Base-by-base conservation (phyloP, 345 rosid genomes). In the Eucalyptus polyanthemos region DNA sequence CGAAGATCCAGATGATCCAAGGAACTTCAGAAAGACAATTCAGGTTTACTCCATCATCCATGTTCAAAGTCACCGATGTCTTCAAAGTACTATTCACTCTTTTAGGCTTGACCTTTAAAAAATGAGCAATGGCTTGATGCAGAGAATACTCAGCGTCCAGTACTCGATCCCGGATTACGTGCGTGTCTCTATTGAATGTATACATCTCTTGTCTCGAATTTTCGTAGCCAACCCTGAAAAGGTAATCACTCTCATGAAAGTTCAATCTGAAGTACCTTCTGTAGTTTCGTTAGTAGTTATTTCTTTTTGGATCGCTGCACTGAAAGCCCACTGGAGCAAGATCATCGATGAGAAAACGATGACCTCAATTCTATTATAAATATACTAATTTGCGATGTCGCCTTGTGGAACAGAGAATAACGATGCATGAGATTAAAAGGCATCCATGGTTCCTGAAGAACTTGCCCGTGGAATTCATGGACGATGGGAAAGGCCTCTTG, bases 131-230 rank as follows among this genome's bases (percentile, higher is more conserved):
- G 89, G 51, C 29, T 90, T 72, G 29, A 91, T 62, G 60, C 99
- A 98, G 99, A 91, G 99, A 93, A 98, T 98, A 91, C 94, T 98
- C 80, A 95, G 95, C 80, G 97, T 96, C 88, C 96, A 95, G 83
- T 97, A 97, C 90, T 94, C 99, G 9, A 97, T 97, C 89, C 99
- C 99, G 6, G 98, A 94, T 85, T 97, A 96, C 87, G 97, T 97
- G 69, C 94, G 98, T 87, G 94, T 97, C 83, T 94, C 99, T 49
- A 80, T 91, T 53, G 99, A 95, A 25, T 97, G 99, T 88, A 93
- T 89, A 54, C 97, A 95, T 90, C 99, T 97, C 53, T 91, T 97
- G 29, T 97, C 99, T 86, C 93, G 95, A 88, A 95, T 97, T 87
- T 97, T 97, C 31, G 97, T 97, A 5, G 95, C 98, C 24, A 91